Base-by-base conservation (phyloP, 2,329 filamentous ascomycete species). In the Tolypocladium endophyticum region DNA sequence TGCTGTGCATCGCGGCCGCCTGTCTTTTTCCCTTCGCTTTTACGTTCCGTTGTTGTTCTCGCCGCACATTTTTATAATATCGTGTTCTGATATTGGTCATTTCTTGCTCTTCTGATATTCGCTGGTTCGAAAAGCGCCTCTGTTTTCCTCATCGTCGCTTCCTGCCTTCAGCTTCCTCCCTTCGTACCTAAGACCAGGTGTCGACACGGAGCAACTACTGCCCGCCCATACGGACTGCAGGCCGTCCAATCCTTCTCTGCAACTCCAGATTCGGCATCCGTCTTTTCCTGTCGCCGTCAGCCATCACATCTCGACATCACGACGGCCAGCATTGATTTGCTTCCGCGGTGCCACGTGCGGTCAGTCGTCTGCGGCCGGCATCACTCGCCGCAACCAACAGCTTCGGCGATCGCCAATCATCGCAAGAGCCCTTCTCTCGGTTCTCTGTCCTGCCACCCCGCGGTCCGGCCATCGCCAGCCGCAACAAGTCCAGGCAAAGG, bases 311-410 rank as follows among this genome's bases (percentile, higher is more conserved):
- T 56, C 35, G 30, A 35, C 2, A 18, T 53, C 50, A 53, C 50
- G 9, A 9, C 50, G 1, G 16, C 50, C 58, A 18, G 23, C 33
- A 25, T 23, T 41, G 39, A 36, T 59, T 56, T 50, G 58, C 53
- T 56, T 25, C 58, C 56, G 43, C 53, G 53, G 55, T 47, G 54
- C 54, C 58, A 50, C 58, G 56, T 57, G 56, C 56, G 25, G 28
- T 8, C 23, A 11, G 20, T n/a, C 18, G 7, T 39, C 58, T 56
- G 54, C 53, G 38, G 53, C 53, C 33, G 6, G 20, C n/a, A 45
- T 39, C 52, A 54, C 54, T 60, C 58, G 33, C 56, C 43, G 41
- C 58, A 30, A 11, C 54, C 58, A 43, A 57, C 55, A 52, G 38
- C 58, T 25, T n/a, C 41, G 8, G 23, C 3, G 23, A 52, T 25